Base-by-base conservation (phyloP, 2,329 filamentous ascomycete species). In the Volutella citrinella region DNA sequence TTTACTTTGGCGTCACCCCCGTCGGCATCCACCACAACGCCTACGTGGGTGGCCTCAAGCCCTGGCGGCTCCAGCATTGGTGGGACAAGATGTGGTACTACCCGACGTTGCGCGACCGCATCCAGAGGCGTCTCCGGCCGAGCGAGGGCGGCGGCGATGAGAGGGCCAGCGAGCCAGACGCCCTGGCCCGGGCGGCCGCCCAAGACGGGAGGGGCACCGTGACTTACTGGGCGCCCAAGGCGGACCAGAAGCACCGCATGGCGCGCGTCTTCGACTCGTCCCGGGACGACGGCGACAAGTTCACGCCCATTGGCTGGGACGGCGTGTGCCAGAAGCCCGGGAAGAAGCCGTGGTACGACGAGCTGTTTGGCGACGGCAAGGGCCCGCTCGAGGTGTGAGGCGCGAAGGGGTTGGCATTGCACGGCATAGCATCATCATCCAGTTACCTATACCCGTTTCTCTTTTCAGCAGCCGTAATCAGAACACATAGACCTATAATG, bases 1-100 rank as follows among this genome's bases (percentile, higher is more conserved):
- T 64, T 31, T 61, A 52, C 49, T 60, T 61, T 13, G 61, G 61
- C 19, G 48, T 49, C 13, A 52, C 56, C 2, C 60, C 61, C 17
- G 53, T 62, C 11, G 61, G 56, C 8, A 60, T 64, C 28, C 60
- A 64, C 32, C 61, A 63, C 37, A 60, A 63, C 43, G 58, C 59
- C n/a, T 60, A 60, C 47, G 37, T 57, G 18, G 38, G 48, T 10
- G 52, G 53, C 6, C 49, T 59, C 29, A 63, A 63, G 39, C 31
- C 49, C 5, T 54, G 42, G 34, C 48, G 60, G 5, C 33, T 63
- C 5, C 48, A 49, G 32, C 31, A 60, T 16, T 64, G 59, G 59
- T 64, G 61, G 61, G 43, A 43, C 32, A 52, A 45, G 34, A 63
- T 55, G 52, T 64, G 61, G 61, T 64, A 58, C 42, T 46, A 60